Base-by-base conservation (phyloP, 352 stramenopile genomes). In the Pythium brachiatum region DNA sequence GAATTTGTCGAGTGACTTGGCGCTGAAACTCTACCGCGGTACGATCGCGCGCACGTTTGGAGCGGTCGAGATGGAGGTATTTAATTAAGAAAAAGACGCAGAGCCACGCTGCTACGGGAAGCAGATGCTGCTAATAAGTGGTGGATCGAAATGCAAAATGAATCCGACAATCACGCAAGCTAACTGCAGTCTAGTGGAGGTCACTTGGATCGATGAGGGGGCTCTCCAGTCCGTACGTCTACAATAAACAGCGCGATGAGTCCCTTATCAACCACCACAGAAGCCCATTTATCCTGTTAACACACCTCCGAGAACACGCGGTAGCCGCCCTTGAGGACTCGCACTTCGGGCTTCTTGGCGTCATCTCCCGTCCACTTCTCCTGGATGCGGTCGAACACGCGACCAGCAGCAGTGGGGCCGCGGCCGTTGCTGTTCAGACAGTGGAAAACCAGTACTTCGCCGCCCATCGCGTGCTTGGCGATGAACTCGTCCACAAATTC, bases 371-470 rank as follows among this genome's bases (percentile, higher is more conserved):
- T 44, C 34, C 64, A 57, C 34, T 53, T 54, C 7, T 56, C 53
- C 2, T 66, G 20, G 29, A 75, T 53, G 39, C 67, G 70, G 21
- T 66, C 63, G 51, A 66, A 58, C 38, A 77, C 62, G 11, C 66
- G 70, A 7, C 62, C 58, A 4, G 70, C 70, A 9, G 57, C 52
- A 1, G 47, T 62, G 21, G 67, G 67, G 7, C 67, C 67, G 13
- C 67, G 61, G 15, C 53, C 54, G 27, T 74, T 74, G 62, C 67
- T 78, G 60, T 74, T 75, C 25, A 75, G 59, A 56, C 71, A 78
- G 53, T 78, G 70, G 57, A 78, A 75, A n/a, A 78, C 64, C 27
- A 78, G 29, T n/a, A 63, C n/a, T 6, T 60, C 57, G 11, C 67
- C 63, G n/a, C 34, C n/a, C 11, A 32, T 57, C 13, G 47, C 68